A percentile compares a stretch with the other conserved stretches of the same genome.
phyloP scores from a whole-genome alignment of 768 basidiomycete genomes.

The Podaxis sp. region DNA sequence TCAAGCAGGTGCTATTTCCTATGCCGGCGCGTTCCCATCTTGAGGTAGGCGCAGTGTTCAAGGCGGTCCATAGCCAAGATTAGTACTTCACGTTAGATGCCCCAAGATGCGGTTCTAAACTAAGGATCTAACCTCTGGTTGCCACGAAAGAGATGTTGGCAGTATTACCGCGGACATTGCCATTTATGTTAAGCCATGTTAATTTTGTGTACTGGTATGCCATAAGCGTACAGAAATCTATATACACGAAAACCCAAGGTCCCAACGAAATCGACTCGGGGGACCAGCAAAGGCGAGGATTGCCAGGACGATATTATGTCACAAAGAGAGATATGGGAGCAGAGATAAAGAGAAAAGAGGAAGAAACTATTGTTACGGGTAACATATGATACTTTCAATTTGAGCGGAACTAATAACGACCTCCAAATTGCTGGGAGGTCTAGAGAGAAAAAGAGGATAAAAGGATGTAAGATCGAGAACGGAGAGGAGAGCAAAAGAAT shows the following conservation, averaged over 20 bases:
- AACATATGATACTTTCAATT: conserved; percentile 7
- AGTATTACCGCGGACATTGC: neutral
- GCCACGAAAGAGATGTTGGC: neutral
- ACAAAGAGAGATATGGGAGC: neutral
- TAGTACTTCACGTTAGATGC: no score
- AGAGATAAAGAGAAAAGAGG: neutral
- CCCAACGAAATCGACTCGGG: neutral
- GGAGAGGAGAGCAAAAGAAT: neutral
- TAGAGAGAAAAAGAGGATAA: neutral
- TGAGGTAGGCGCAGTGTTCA: no score
- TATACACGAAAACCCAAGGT: conserved; percentile 1
- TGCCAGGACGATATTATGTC: neutral
- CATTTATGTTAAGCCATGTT: neutral
- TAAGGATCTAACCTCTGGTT: neutral
- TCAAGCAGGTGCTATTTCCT: no score
- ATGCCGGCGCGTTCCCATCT: no score
- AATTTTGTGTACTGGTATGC: neutral
- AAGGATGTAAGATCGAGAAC: neutral
- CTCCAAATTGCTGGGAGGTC: conserved; percentile 14
- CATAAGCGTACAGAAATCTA: conserved; percentile 4
- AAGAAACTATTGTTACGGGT: neutral
- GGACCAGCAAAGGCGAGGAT: neutral
- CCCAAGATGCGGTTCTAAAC: no score
- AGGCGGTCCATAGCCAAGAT: no score
- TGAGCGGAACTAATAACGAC: neutral